Base-by-base conservation (phyloP, 179 eudicot genomes). In the Silene noctiflora region DNA sequence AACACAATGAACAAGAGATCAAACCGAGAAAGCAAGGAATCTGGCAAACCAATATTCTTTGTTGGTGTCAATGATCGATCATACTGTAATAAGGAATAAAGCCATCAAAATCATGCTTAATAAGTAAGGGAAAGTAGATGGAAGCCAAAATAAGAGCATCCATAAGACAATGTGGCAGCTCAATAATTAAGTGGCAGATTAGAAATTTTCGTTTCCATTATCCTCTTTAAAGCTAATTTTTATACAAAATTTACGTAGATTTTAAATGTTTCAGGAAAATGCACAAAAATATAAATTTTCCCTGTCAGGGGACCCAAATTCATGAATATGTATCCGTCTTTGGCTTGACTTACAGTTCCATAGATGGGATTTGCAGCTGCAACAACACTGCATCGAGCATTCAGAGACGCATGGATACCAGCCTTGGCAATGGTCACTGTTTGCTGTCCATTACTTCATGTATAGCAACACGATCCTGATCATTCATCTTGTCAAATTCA, bases 371-470 rank as follows among this genome's bases (percentile, higher is more conserved):
- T 96, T 71, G 99, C 99, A 83, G 99, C 99, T 74, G 99, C 99
- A 12, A 96, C 97, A 24, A 96, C 98, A 81, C 99, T 96, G 90
- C 99, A 96, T 75, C 99, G 85, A 83, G 99, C 99, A 88, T 96
- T 96, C 71, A 96, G 78, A 17, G 99, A 96, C 78, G 99, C 99
- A 84, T 93, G 99, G 59, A 96, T 96, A 80, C 99, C 99, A 83
- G 99, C 99, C 86, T 96, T 96, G 31, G 99, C 99, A 85, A 96
- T 96, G 44, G 99, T 96, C 65, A 96, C 99, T 56, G 99, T 96
- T 91, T 96, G 99, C 83, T 96, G 99, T 96, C 99, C 99, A 96
- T 96, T 75, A 96, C 99, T 85, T 96, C 99, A 86, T 96, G 99
- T 81, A 96, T 96, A 73, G 99, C 96, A 81, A 96, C 99, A 81